A percentile compares a stretch with the other conserved stretches of the same genome.
These are phyloP conservation scores for Penicillium ochrochloron DNA, from an alignment of 495 filamentous ascomycete species.

Conservation along the genomic window DNA sequence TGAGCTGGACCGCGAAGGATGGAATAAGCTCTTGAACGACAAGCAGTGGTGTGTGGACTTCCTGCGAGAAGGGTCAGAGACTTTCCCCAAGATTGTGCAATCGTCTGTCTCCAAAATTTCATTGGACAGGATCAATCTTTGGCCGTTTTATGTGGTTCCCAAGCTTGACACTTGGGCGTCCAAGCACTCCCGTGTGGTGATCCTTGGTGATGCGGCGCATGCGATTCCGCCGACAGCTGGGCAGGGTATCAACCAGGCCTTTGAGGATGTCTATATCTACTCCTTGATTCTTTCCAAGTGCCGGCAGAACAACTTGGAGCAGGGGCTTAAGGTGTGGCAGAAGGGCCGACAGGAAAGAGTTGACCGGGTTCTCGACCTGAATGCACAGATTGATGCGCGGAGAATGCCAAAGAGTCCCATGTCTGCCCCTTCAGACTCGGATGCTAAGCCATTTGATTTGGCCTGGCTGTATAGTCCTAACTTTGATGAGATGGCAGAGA, in stretches of 20 bases:
- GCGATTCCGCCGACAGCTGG: slow-evolving; percentile 52
- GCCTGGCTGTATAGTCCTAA: slow-evolving; percentile 39
- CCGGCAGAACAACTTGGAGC: slow-evolving; percentile 7
- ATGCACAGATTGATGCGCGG: slow-evolving; percentile 37
- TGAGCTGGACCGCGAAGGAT: slow-evolving; percentile 41
- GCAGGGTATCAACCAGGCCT: slow-evolving; percentile 48
- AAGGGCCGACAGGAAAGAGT: slow-evolving; percentile 35
- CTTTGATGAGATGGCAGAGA: slow-evolving; percentile 34
- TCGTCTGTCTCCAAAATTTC: slow-evolving; percentile 38
- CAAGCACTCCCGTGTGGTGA: slow-evolving; percentile 33
- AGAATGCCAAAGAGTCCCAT: slow-evolving; percentile 32
- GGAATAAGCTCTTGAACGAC: slow-evolving; percentile 36
- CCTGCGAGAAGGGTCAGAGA: slow-evolving; percentile 30
- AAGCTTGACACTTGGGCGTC: slow-evolving; percentile 46
- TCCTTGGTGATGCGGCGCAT: slow-evolving; percentile 55
- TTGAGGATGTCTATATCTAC: slow-evolving; percentile 46
- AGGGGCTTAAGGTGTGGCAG: slow-evolving; percentile 36
- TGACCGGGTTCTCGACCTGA: slow-evolving; percentile 38
- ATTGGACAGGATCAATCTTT: slow-evolving; percentile 36
- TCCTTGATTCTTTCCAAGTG: slow-evolving; percentile 23
- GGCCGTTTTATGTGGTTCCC: slow-evolving; percentile 50
- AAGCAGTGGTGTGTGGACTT: slow-evolving; percentile 43
- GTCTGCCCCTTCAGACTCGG: slow-evolving; percentile 28
- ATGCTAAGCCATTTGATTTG: slow-evolving; percentile 38
- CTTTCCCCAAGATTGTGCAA: slow-evolving; percentile 43